phyloP scores from a whole-genome alignment of 2,329 filamentous ascomycete species.

The Trichoderma oligosporum region DNA sequence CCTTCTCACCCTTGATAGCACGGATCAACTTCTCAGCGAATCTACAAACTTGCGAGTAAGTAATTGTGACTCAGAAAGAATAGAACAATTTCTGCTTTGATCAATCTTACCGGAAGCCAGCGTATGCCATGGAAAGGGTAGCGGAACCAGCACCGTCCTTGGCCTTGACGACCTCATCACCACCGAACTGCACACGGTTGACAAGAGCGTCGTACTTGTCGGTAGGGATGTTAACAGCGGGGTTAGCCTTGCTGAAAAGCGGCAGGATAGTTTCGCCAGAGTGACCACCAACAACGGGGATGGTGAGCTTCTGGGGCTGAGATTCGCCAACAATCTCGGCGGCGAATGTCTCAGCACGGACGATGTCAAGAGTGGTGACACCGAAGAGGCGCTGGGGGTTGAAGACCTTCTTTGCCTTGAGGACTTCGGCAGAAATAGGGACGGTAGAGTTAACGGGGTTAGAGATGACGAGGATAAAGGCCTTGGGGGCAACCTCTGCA shows the following conservation, averaged over 20 bases:
- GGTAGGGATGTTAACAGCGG: conserved; percentile 72
- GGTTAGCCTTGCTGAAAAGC: conserved; percentile 87
- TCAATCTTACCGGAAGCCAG: conserved; percentile 73
- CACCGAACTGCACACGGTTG: conserved; percentile 95
- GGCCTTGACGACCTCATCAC: conserved; percentile 93
- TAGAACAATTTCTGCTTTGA: neutral
- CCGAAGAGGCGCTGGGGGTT: conserved; percentile 94
- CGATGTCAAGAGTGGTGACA: conserved; percentile 97
- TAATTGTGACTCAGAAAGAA: neutral
- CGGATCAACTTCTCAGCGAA: conserved; percentile 94
- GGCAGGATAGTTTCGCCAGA: conserved; percentile 98
- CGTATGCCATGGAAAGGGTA: conserved; percentile 92
- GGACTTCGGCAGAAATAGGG: conserved; percentile 92
- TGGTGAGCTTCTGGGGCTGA: conserved; percentile 75
- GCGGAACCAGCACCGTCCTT: conserved; percentile 89
- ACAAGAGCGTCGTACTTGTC: conserved; percentile 90
- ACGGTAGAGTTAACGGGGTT: conserved; percentile 99
- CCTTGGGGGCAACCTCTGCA: conserved; percentile 85
- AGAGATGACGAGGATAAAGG: conserved; percentile 93
- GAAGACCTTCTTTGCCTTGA: conserved; percentile 91
- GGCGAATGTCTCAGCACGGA: conserved; percentile 95
- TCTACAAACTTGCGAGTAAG: conserved; percentile 40
- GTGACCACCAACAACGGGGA: conserved; percentile 95
- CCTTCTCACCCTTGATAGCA: conserved; percentile 83
- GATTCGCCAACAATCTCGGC: conserved; percentile 78